Evolutionary conservation across 2,329 filamentous ascomycete species (phyloP).

Genomic region (Cladophialophora bantiana): DNA sequence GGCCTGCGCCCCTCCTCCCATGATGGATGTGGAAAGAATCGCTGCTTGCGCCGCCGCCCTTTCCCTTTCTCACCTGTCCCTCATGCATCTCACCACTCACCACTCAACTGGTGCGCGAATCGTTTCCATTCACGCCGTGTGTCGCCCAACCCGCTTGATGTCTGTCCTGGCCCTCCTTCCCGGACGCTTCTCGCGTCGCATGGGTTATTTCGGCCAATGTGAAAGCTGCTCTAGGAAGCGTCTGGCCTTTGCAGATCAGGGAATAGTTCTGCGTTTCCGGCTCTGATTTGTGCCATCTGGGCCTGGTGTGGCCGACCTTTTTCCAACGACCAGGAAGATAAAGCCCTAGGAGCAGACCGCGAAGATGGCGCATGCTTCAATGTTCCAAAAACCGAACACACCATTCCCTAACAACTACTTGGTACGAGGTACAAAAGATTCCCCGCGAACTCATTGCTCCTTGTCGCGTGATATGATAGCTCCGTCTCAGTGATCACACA

Average conservation of each 20-base stretch:
- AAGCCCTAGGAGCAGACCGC: conserved; percentile 2
- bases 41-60: not conserved
- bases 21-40: conserved; percentile 4
- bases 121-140: not conserved
- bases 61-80: not conserved
- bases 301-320: not conserved
- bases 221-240: not conserved
- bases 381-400: conserved; percentile 9
- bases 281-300: conserved; percentile 1
- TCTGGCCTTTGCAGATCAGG: conserved; percentile 18
- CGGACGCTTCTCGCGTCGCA: conserved; percentile 3
- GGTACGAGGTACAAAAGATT: no score
- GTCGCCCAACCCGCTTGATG: conserved; percentile 16
- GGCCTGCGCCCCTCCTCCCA: conserved; percentile 5
- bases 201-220: not conserved
- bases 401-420: not conserved
- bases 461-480: conserved; percentile 27
- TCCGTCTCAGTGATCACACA: conserved; percentile 32
- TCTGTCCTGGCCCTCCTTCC: not conserved
- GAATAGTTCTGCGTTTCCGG: not conserved
- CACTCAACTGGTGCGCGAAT: conserved; percentile 7
- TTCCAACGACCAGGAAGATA: not conserved
- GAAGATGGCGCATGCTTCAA: conserved; percentile 5
- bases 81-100: conserved; percentile 9
- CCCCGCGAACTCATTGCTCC: not conserved